phyloP scores from a whole-genome alignment of 2,329 filamentous ascomycete genomes.

The Nemania serpens region DNA sequence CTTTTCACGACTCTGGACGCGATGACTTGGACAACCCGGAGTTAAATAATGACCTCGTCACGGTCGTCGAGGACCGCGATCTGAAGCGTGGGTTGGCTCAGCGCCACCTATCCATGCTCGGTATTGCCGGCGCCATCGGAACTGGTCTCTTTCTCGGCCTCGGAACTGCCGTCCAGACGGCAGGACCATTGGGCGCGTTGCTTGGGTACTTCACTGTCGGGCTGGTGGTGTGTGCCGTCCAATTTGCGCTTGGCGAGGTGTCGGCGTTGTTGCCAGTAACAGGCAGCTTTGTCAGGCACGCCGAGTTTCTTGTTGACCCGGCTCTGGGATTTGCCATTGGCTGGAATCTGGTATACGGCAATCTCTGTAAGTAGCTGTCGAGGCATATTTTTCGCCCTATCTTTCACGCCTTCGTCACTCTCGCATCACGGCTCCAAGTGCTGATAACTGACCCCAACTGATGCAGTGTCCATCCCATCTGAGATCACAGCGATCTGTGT shows the following conservation, averaged over 20 bases:
- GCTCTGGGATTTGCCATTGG: slow-evolving; percentile 61
- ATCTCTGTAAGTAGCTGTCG: slow-evolving; percentile 32
- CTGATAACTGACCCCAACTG: neutral
- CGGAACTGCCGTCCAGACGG: slow-evolving; percentile 56
- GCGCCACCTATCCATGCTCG: slow-evolving; percentile 65
- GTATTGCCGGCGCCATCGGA: slow-evolving; percentile 65
- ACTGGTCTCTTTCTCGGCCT: slow-evolving; percentile 65
- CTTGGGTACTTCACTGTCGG: slow-evolving; percentile 62
- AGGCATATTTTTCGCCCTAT: neutral
- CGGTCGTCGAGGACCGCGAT: slow-evolving; percentile 53
- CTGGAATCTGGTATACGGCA: slow-evolving; percentile 61
- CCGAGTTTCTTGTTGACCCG: slow-evolving; percentile 64
- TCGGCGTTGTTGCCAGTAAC: slow-evolving; percentile 66
- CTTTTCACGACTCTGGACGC: slow-evolving; percentile 15
- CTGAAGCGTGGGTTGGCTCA: slow-evolving; percentile 56
- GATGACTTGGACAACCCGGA: slow-evolving; percentile 2
- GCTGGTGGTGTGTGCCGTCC: slow-evolving; percentile 60
- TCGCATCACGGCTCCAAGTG: neutral
- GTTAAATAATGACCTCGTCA: slow-evolving; percentile 51
- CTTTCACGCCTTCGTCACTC: neutral
- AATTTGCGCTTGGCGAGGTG: slow-evolving; percentile 63
- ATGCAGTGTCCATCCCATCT: slow-evolving; percentile 54
- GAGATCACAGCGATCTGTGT: slow-evolving; percentile 68
- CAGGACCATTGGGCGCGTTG: slow-evolving; percentile 53
- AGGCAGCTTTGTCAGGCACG: slow-evolving; percentile 64